Conservation (phyloP, 2,329 filamentous ascomycete species). For the Oidium heveae region DNA sequence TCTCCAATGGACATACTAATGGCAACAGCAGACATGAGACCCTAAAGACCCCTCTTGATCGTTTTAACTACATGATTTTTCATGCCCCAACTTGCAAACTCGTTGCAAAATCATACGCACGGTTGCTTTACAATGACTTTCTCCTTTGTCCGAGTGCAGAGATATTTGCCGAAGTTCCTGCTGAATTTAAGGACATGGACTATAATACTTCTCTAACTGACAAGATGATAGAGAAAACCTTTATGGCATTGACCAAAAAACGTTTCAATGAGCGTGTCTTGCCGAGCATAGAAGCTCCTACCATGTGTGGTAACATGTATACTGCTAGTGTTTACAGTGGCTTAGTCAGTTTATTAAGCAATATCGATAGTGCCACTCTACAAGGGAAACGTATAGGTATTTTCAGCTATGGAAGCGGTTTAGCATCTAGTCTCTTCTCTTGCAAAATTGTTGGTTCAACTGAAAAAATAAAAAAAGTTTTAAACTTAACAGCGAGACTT, state of each 20-base stretch:
- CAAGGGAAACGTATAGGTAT: conserved; percentile 29
- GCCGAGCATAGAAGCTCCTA: conserved; percentile 50
- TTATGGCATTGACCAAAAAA: conserved; percentile 67
- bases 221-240: conserved; percentile 67
- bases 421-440: conserved; percentile 41
- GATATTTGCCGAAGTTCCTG: conserved; percentile 47
- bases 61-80: conserved; percentile 66
- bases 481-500: conserved; percentile 46
- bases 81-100: conserved; percentile 73
- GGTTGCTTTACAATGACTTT: conserved; percentile 70
- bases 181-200: conserved; percentile 52
- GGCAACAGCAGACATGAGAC: conserved; percentile 8
- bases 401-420: conserved; percentile 48
- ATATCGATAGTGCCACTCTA: conserved; percentile 28
- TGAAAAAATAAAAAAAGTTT: conserved; percentile 36
- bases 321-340: conserved; percentile 32
- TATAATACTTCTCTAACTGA: conserved; percentile 59
- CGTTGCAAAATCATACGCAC: conserved; percentile 63
- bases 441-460: conserved; percentile 50
- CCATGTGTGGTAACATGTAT: conserved; percentile 45
- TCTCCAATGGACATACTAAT: conserved; percentile 27
- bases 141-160: conserved; percentile 40
- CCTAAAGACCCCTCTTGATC: conserved; percentile 34
- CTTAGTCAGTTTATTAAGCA: conserved; percentile 26
- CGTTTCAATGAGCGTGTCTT: conserved; percentile 54